phyloP scores from a whole-genome alignment of 495 filamentous ascomycete genomes.

The Annulohypoxylon moriforme region DNA sequence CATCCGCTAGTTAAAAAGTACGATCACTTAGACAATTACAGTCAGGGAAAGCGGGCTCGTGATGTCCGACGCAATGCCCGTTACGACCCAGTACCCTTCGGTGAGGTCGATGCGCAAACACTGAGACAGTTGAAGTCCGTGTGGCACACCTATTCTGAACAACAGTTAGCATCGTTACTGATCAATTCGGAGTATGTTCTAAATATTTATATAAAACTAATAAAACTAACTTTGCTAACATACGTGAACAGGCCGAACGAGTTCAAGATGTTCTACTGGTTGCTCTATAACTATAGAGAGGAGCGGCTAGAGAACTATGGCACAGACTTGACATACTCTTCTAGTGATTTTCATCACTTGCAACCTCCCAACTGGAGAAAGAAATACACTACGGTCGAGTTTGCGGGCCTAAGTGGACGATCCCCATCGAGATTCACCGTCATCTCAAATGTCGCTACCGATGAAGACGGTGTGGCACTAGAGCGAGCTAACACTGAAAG shows the following conservation, averaged over 20 bases:
- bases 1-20: slow-evolving; percentile 87
- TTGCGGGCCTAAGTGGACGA: slow-evolving; percentile 61
- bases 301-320: slow-evolving; percentile 86
- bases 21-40: slow-evolving; percentile 70
- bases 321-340: slow-evolving; percentile 77
- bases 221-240: slow-evolving; percentile 47
- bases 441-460: slow-evolving; percentile 66
- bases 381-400: slow-evolving; percentile 62
- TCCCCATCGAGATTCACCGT: slow-evolving; percentile 77
- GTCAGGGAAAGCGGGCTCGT: slow-evolving; percentile 45
- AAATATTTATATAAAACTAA: background rate
- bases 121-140: slow-evolving; percentile 85
- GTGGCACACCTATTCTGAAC: slow-evolving; percentile 83
- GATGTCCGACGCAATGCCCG: slow-evolving; percentile 43
- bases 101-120: slow-evolving; percentile 79
- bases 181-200: slow-evolving; percentile 71
- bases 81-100: slow-evolving; percentile 51
- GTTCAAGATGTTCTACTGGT: slow-evolving; percentile 90
- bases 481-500: slow-evolving; percentile 40
- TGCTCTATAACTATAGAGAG: slow-evolving; percentile 82
- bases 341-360: slow-evolving; percentile 88
- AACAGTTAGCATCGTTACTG: slow-evolving; percentile 74
- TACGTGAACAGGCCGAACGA: slow-evolving; percentile 72
- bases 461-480: slow-evolving; percentile 35
- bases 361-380: slow-evolving; percentile 63